phyloP scores from a whole-genome alignment of 1,284 basidiomycete species.

The Marasmius oreades region DNA sequence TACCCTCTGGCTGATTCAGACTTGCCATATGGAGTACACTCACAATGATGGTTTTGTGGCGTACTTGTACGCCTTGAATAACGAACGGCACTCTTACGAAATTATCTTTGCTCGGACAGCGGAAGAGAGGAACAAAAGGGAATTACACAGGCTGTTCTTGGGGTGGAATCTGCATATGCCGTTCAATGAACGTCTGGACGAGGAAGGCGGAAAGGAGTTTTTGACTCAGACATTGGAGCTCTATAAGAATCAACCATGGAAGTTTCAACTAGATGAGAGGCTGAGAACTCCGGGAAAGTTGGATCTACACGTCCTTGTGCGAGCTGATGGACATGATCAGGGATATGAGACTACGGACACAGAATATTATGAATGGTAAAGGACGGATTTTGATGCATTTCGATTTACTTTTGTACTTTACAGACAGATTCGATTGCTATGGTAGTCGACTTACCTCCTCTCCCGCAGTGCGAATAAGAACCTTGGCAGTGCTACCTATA shows the following conservation, averaged over 20 bases:
- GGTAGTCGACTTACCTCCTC: no score
- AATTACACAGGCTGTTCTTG: conserved; percentile 43
- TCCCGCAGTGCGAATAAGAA: no score
- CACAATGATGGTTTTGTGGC: conserved; percentile 50
- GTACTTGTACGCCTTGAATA: conserved; percentile 30
- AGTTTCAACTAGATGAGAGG: conserved; percentile 39
- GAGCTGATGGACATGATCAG: conserved; percentile 32
- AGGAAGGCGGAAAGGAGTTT: conserved; percentile 48
- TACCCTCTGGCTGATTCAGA: conserved; percentile 52
- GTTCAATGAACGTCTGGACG: conserved; percentile 36
- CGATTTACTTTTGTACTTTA: no score
- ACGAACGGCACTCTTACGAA: conserved; percentile 16
- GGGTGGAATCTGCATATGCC: conserved; percentile 56
- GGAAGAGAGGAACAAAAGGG: conserved; percentile 3
- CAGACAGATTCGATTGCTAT: no score
- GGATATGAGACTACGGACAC: conserved; percentile 52
- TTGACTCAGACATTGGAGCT: conserved; percentile 48
- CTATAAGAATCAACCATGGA: conserved; percentile 42
- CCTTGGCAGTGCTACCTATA: no score
- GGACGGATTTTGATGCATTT: no score
- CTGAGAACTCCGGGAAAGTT: conserved; percentile 27
- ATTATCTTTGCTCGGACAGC: conserved; percentile 9
- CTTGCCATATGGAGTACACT: conserved; percentile 51
- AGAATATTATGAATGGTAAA: conserved; percentile 27
- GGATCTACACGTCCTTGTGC: conserved; percentile 47